Base-by-base conservation (phyloP, 257 asterid species). In the Parsonsia alboflavescens region DNA sequence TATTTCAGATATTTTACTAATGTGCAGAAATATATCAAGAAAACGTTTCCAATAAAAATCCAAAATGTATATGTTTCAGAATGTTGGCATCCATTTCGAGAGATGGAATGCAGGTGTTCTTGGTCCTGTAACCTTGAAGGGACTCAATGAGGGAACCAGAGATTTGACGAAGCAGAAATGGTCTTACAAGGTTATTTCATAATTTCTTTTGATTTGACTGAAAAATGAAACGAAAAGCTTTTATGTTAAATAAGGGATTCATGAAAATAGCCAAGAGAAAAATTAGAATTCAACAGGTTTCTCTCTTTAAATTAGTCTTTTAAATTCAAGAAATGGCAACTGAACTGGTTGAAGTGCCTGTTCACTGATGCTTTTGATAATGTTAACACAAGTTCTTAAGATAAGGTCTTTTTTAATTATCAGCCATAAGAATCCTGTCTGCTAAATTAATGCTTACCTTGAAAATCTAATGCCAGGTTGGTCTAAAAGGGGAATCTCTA, bases 101-200 rank as follows among this genome's bases (percentile, higher is more conserved):
- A 86, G 79, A 33, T 90, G 92, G 92, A 94, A 88, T 65, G 70
- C 87, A 0, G 99, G 98, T 68, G 92, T 94, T 82, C 91, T 94
- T 36, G 98, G 99, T 76, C 98, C 99, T 1, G 81, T 92, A 62
- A 85, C 87, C 66, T 78, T 94, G 84, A 81, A 82, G 39, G 96
- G 99, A 41, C 90, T 94, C 69, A 77, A 92, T 22, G 92, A 83
- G 78, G 98, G 99, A 16, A 80, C 88, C 7, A 84, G 91, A 81
- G 97, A 92, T 84, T 86, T 94, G 86, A 83, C 91, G 9, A 85
- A 83, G 83, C 98, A 92, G 80, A 90, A 44, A 58, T 94, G 99
- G 98, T 85, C 86, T 49, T 91, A 89, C 81, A 91, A 86, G 97
- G 96, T 90, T 78, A n/a, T 69, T 77, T 61, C 57, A 30, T 7